Evolutionary conservation across 108 stramenopile species (phyloP).

Genomic region (Asterionellopsis glacialis): DNA sequence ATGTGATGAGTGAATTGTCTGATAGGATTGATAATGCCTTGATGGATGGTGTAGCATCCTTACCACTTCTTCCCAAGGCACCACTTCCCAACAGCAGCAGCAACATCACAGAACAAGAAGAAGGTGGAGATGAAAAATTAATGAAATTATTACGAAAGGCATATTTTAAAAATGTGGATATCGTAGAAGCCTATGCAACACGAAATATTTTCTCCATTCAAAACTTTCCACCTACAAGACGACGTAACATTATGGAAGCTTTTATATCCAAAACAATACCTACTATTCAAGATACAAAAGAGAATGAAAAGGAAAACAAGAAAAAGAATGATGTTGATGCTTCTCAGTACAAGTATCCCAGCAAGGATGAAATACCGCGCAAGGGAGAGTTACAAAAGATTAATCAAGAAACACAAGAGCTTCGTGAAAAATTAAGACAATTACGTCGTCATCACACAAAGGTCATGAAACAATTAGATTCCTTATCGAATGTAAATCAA

Average conservation of each 20-base stretch:
- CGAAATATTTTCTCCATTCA: slow-evolving; percentile 54
- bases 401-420: slow-evolving; percentile 8
- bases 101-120: neutral
- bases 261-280: neutral
- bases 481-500: slow-evolving; percentile 1
- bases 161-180: slow-evolving; percentile 53
- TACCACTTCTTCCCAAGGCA: slow-evolving; percentile 36
- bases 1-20: slow-evolving; percentile 37
- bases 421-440: slow-evolving; percentile 3
- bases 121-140: slow-evolving; percentile 29
- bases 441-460: slow-evolving; percentile 5
- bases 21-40: slow-evolving; percentile 33
- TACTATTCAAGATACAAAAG: neutral
- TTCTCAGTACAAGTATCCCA: slow-evolving; percentile 1
- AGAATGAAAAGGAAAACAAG: neutral
- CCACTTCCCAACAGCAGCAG: neutral
- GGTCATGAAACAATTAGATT: slow-evolving; percentile 3
- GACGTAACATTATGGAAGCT: slow-evolving; percentile 34
- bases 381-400: neutral
- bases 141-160: slow-evolving; percentile 23
- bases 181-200: slow-evolving; percentile 37
- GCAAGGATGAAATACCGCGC: slow-evolving; percentile 19
- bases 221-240: slow-evolving; percentile 34
- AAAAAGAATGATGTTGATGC: neutral
- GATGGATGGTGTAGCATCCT: slow-evolving; percentile 33